phyloP scores from a whole-genome alignment of 768 basidiomycete species.

The Termitomyces sp. region DNA sequence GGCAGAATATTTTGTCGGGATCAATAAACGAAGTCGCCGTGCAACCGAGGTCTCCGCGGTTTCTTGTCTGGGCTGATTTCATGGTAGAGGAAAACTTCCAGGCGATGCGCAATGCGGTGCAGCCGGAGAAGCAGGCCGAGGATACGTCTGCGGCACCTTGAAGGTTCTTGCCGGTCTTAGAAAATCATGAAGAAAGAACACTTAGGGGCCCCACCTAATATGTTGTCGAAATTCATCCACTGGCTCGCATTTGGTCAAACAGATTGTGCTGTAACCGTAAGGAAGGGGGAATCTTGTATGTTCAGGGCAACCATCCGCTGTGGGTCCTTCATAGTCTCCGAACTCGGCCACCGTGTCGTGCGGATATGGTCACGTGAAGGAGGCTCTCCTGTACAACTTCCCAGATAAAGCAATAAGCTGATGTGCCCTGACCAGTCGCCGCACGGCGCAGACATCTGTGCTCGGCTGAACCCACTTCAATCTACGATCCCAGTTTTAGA shows the following conservation, averaged over 20 bases:
- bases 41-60: slow-evolving; percentile 20
- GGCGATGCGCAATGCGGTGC: slow-evolving; percentile 10
- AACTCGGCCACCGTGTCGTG: slow-evolving; percentile 2
- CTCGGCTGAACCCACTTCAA: background rate
- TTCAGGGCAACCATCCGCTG: background rate
- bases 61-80: background rate
- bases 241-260: background rate
- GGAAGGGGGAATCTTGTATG: background rate
- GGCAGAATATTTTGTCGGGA: background rate
- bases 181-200: background rate
- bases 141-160: slow-evolving; percentile 4
- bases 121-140: slow-evolving; percentile 11
- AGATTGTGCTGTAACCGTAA: background rate
- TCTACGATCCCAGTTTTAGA: slow-evolving; percentile 6
- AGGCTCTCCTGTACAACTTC: background rate
- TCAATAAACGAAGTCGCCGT: background rate
- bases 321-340: background rate
- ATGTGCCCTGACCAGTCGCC: background rate
- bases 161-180: background rate
- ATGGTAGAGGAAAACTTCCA: background rate
- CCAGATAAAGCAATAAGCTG: background rate
- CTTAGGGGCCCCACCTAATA: background rate
- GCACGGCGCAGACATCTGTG: background rate
- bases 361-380: background rate
- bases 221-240: background rate